Conservation (phyloP, 768 basidiomycete species). For the Termitomyces eurrhizus region DNA sequence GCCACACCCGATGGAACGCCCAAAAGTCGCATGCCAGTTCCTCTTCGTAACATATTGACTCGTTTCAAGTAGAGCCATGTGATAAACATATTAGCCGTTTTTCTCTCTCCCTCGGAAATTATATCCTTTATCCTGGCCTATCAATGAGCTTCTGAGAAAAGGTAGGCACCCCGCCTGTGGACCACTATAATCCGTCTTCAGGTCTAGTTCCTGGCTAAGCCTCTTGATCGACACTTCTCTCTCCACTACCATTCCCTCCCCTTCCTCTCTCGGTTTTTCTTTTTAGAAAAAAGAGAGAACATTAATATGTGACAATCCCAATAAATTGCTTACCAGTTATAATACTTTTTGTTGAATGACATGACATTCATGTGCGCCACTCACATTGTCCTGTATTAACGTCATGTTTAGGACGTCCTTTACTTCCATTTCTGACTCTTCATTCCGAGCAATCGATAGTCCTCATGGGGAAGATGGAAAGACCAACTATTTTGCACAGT, state of each 20-base stretch:
- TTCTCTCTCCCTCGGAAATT: background rate
- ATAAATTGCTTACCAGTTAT: background rate
- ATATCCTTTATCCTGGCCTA: background rate
- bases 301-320: background rate
- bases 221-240: background rate
- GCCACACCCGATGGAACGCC: slow-evolving; percentile 16
- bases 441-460: background rate
- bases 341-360: too few relatives aligned
- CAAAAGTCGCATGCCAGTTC: slow-evolving; percentile 42
- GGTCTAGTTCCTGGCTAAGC: too few relatives aligned
- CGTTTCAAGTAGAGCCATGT: slow-evolving; percentile 32
- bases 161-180: background rate
- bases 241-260: background rate
- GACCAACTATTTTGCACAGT: slow-evolving; percentile 5
- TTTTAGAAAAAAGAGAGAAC: background rate
- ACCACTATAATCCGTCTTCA: too few relatives aligned
- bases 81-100: background rate
- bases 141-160: background rate
- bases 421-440: slow-evolving; percentile 14
- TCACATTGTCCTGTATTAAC: background rate
- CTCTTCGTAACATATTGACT: slow-evolving; percentile 43
- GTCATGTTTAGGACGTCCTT: background rate
- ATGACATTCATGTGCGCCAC: background rate
- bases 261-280: background rate
- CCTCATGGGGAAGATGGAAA: slow-evolving; percentile 6